A percentile compares a stretch with the other conserved stretches of the same genome.
Conservation (phyloP, 108 stramenopile species). For the Mediolabrus comicus region DNA sequence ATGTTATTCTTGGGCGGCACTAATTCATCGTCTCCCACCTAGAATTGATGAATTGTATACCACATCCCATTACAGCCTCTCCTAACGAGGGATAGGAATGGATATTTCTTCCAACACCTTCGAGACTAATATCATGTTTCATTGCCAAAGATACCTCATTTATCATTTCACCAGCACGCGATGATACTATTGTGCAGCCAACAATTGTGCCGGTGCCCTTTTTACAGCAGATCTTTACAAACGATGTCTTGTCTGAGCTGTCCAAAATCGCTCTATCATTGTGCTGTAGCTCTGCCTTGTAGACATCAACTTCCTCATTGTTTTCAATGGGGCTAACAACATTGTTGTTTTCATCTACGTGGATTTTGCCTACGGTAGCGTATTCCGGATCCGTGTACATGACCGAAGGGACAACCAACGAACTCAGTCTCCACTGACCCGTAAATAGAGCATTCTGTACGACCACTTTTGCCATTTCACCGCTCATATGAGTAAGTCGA, state of each 20-base stretch:
- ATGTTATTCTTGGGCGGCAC: no score
- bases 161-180: slow-evolving; percentile 94
- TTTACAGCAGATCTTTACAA: slow-evolving; percentile 82
- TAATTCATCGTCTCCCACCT: slow-evolving; percentile 42
- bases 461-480: slow-evolving; percentile 93
- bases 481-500: slow-evolving; percentile 86
- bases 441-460: slow-evolving; percentile 90
- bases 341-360: slow-evolving; percentile 61
- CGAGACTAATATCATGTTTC: slow-evolving; percentile 81
- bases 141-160: slow-evolving; percentile 94
- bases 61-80: slow-evolving; percentile 83
- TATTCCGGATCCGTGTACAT: slow-evolving; percentile 97
- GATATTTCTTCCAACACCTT: slow-evolving; percentile 85
- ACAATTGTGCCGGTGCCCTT: slow-evolving; percentile 90
- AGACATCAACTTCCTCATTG: slow-evolving; percentile 39
- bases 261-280: slow-evolving; percentile 95
- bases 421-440: slow-evolving; percentile 83
- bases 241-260: slow-evolving; percentile 72
- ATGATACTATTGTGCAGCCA: slow-evolving; percentile 92
- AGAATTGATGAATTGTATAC: slow-evolving; percentile 79
- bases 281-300: slow-evolving; percentile 75
- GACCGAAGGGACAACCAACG: slow-evolving; percentile 88
- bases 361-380: slow-evolving; percentile 69
- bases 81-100: slow-evolving; percentile 94
- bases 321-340: slow-evolving; percentile 23